Evolutionary conservation across 495 filamentous ascomycete species (phyloP).

Genomic region (Talaromyces wortmannii): DNA sequence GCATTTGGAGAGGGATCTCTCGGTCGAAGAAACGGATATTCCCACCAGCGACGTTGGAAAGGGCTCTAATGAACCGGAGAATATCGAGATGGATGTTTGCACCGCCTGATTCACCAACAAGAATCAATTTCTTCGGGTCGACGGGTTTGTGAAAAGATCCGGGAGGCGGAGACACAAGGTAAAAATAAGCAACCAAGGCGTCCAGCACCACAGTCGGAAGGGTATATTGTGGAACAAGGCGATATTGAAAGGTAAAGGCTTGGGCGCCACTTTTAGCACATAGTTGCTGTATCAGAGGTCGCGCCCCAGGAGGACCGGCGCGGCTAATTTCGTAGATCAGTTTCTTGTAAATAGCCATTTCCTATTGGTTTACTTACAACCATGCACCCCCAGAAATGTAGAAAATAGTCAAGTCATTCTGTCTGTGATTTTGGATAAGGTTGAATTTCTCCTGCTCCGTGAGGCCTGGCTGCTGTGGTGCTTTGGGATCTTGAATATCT

Average conservation of each 20-base stretch:
- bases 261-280: constrained; percentile 5
- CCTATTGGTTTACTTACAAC: constrained; percentile 5
- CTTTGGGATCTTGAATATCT: background rate
- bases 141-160: constrained; percentile 5
- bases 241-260: constrained; percentile 7
- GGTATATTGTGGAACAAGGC: constrained; percentile 9
- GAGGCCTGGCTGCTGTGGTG: background rate
- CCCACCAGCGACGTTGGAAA: too few species aligned
- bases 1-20: background rate
- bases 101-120: constrained; percentile 8
- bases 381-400: constrained; percentile 9
- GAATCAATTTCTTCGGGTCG: constrained; percentile 4
- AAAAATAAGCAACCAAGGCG: constrained; percentile 8
- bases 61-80: constrained; percentile 5
- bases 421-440: constrained; percentile 2
- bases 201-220: constrained; percentile 8
- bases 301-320: constrained; percentile 6
- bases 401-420: constrained; percentile 6
- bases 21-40: background rate
- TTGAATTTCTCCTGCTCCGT: constrained; percentile 7
- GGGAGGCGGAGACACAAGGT: constrained; percentile 8
- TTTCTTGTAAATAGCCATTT: background rate
- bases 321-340: background rate
- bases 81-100: constrained; percentile 9
- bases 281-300: constrained; percentile 7